Evolutionary conservation across 352 stramenopile genomes (phyloP), one percentile per base, ranked within the genome.

Genomic region (Phytophthora sansomeana): DNA sequence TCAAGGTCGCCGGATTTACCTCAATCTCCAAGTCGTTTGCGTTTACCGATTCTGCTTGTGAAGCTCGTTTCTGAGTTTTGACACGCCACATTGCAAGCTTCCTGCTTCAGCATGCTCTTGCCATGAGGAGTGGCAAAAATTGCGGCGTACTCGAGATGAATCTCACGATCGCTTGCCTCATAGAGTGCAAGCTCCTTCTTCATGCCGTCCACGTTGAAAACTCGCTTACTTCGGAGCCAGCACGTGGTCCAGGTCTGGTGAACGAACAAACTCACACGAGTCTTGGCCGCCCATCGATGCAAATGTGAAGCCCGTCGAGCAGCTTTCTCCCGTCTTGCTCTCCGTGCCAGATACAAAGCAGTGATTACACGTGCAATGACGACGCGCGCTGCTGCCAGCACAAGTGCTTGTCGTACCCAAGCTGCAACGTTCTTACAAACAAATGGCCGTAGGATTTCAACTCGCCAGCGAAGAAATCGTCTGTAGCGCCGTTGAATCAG

Each of bases 251-350:
- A 86, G 0, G 67, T 51, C 35, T 72, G 49, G 36, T 86, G 78
- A 5, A 82, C 61, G 21, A 86, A 86, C 10, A 81, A 28, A 50
- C 72, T 72, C 4, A 86, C 73, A 6, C 72, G 65, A 0, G 78
- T 86, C 55, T 86, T 86, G 13, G 78, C 69, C 10, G 33, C 59
- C 73, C 73, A 86, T 2, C 78, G 72, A 32, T 38, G 42, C 8
- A 83, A 17, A 28, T 75, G 53, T 14, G n/a, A 26, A 9, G 47
- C 69, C 0, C 73, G 78, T 13, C 47, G 54, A 26, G 38, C 32
- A 10, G 49, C 67, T 24, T 59, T 36, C 24, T 47, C 43, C 1
- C 26, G 29, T n/a, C 47, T 58, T n/a, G 56, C 33, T 41, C 65
- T 66, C 3, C 58, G 65, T 2, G 33, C 47, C 2, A 54, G 11